Evolutionary conservation across 345 rosid genomes (phyloP).

Genomic region (Linum trigynum): DNA sequence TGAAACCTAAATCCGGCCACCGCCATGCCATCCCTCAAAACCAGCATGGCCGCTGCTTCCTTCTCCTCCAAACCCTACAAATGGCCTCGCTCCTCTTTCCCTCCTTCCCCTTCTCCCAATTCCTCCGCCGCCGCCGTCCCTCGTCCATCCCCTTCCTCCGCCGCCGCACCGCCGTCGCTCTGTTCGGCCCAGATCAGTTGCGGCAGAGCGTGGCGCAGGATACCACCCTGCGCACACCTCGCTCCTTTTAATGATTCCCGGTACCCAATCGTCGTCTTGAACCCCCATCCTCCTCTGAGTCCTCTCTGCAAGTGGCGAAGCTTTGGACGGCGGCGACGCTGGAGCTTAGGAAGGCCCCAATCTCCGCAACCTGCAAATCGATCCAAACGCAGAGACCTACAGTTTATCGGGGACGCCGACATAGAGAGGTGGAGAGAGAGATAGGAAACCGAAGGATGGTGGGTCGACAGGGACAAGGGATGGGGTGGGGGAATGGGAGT

Average conservation of each 20-base stretch:
- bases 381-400: too few relatives aligned
- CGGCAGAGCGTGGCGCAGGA: constrained; percentile 1
- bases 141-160: not conserved
- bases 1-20: not conserved
- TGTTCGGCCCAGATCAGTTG: not conserved
- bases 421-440: too few relatives aligned
- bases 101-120: not conserved
- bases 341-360: too few relatives aligned
- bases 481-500: too few relatives aligned
- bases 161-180: not conserved
- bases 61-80: not conserved
- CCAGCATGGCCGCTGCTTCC: not conserved
- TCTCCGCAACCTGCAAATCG: too few relatives aligned
- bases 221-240: not conserved
- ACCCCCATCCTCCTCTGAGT: too few relatives aligned
- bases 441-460: too few relatives aligned
- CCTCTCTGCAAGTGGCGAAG: too few relatives aligned
- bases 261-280: too few relatives aligned
- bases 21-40: not conserved
- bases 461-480: too few relatives aligned
- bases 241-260: not conserved
- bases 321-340: too few relatives aligned
- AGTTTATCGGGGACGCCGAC: too few relatives aligned
- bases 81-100: not conserved
- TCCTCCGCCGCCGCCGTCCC: not conserved